Evolutionary conservation across 768 basidiomycete species (phyloP), one percentile per base, ranked within the genome.

Genomic region (Leccinellum rugosiceps): DNA sequence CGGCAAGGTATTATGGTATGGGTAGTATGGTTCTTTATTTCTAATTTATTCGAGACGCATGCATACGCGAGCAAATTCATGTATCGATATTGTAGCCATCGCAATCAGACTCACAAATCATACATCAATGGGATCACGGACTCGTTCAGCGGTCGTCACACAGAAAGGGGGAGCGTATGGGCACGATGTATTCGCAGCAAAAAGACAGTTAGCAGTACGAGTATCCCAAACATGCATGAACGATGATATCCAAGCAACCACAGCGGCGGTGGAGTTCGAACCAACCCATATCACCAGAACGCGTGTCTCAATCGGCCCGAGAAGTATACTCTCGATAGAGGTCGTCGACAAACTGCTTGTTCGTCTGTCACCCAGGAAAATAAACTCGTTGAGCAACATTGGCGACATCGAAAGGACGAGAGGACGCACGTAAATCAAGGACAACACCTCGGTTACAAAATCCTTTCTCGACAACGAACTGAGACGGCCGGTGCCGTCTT

Each of bases 311-410:
- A 28, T 41, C 51, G 14, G 43, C 46, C 47, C 50, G 59, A 17
- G 69, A 57, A 53, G 68, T 57, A 68, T 86, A 88, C 45, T 82
- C 80, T 57, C 74, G 76, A 75, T 78, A 86, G 47, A 87, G 76
- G 38, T 74, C 71, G 61, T 90, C 85, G 57, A 85, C 85, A 63
- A 89, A 90, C 15, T 76, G 71, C 61, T 81, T 77, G 74, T 89
- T 83, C 53, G 80, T 87, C 87, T 89, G 63, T 26, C 38, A 25
- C 31, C 15, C 32, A 21, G 19, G 19, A 48, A 28, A 10, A 47
- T 7, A 26, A 21, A 2, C 25, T 34, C 25, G 45, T 31, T 46
- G 55, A 38, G 46, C 17, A 32, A 41, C 25, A 34, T 6, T 35
- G 8, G 15, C 2, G 6, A 8, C 26, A 59, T 17, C 14, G 4